Base-by-base conservation (phyloP, 1,139 yeast species). In the Yamadazyma blattariae region DNA sequence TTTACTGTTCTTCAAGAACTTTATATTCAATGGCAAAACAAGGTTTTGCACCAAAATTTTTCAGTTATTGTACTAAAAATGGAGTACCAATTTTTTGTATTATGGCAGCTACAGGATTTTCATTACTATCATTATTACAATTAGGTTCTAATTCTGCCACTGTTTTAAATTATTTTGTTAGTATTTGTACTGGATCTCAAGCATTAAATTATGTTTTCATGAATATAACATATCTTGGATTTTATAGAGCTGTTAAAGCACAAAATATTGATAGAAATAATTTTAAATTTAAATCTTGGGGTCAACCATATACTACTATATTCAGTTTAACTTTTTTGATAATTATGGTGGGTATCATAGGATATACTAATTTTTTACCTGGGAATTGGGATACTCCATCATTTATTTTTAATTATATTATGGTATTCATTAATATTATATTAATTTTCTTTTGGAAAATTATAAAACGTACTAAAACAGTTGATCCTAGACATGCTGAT, bases 161-260 rank as follows among this genome's bases (percentile, higher is more conserved):
- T 17, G 95, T 82, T n/a, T 68, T 86, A 47, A 73, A 74, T 51
- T 85, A 89, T 83, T 71, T 86, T 54, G 79, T 84, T 36, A 80
- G 78, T 48, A 64, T 86, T 47, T 82, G 83, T 46, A 84, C 95
- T 2, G 85, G 89, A 1, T 81, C 89, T 2, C 90, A 84, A 56
- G 64, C 85, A 45, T 74, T 84, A 50, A 84, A 70, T 83, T 37
- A 56, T 84, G 28, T 84, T 79, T 36, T 85, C 42, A 77, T 86
- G 67, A 62, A 78, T 40, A 52, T 78, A 26, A 80, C 83, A 2
- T 86, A 82, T 40, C 47, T 69, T 35, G 53, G 60, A 41, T 86
- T 84, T 60, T 72, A 75, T 57, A 65, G 72, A 34, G 90, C 89
- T 2, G 67, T 77, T 46, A 54, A 64, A 28, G 76, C 69, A 0